These are phyloP conservation scores for Dipteronia sinensis DNA, from an alignment of 345 rosid genomes.

Conservation along the genomic window DNA sequence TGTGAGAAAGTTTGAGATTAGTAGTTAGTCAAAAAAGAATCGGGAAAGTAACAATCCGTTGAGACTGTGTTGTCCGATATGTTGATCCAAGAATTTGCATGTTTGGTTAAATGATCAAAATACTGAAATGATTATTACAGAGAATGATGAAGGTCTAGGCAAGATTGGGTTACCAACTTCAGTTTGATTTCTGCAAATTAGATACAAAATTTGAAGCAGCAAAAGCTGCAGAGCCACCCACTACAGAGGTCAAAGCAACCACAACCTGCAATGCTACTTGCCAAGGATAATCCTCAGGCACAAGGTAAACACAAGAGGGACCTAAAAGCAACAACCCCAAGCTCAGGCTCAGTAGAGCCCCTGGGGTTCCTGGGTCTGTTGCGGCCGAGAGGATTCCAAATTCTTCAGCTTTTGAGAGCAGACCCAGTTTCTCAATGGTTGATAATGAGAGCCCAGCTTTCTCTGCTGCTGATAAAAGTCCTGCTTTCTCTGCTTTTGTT, in stretches of 20 bases:
- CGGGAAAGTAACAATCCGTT: too few relatives aligned
- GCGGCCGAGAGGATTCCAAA: constrained; percentile 89
- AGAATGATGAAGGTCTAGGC: background rate
- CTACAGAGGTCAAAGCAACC: constrained; percentile 54
- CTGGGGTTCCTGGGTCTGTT: constrained; percentile 76
- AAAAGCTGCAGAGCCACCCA: constrained; percentile 90
- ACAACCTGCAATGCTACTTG: constrained; percentile 63
- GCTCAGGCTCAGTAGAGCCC: constrained; percentile 59
- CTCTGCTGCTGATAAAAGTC: constrained; percentile 87
- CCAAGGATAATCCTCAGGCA: constrained; percentile 83
- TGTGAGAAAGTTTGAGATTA: too few relatives aligned
- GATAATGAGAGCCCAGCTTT: constrained; percentile 83
- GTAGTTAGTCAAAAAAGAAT: too few relatives aligned
- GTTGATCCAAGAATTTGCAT: background rate
- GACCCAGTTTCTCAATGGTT: constrained; percentile 85
- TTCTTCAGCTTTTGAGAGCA: constrained; percentile 90
- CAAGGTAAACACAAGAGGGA: constrained; percentile 72
- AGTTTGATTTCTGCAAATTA: constrained; percentile 73
- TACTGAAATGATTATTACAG: background rate
- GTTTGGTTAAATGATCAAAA: background rate
- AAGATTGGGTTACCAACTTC: too few relatives aligned
- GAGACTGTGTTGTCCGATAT: too few relatives aligned
- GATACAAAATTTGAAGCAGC: constrained; percentile 81
- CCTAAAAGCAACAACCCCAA: constrained; percentile 71
- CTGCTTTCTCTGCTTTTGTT: constrained; percentile 88